Base-by-base conservation (phyloP, 352 stramenopile species). In the Globisporangium parvum region DNA sequence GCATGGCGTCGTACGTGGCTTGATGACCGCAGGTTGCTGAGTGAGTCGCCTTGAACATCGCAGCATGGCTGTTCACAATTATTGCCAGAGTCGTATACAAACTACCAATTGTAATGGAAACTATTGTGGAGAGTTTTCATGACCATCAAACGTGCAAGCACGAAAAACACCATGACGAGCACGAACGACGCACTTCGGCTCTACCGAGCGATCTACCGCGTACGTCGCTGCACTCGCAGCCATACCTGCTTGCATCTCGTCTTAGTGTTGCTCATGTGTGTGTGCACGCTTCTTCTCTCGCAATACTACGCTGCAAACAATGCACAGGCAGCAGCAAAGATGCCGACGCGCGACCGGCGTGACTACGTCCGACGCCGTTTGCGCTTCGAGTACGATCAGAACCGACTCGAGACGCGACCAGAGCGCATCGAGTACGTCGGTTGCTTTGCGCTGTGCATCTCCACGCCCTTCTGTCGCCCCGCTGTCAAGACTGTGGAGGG, bases 171-270 rank as follows among this genome's bases (percentile, higher is more conserved):
- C n/a, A 37, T 10, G 31, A 62, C 1, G 17, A 52, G 40, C 10
- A 62, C 26, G 45, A 59, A 23, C 24, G 67, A 89, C 54, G 76
- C 75, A 47, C 53, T 88, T 59, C 73, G 70, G 40, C 60, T 89
- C 53, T 91, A 91, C 53, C 78, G 80, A 53, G 70, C 73, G 8
- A 91, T 91, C 54, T 91, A 89, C 53, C 80, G 80, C 54, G 77
- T 91, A 60, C 60, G 75, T 55, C 31, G 37, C 31, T 49, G 31
- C 31, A 37, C 41, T 40, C 24, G 21, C 41, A 47, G 18, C 26
- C 37, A 24, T 15, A 21, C 18, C 18, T 42, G 24, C 8, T 20
- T 6, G 21, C 14, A 6, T 2, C 10, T 1, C 2, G 15, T 12
- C 26, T 9, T 23, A n/a, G 21, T 6, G 3, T 14, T 21, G 24